Evolutionary conservation across 768 basidiomycete genomes (phyloP).

Genomic region (Tylopilus sp.): DNA sequence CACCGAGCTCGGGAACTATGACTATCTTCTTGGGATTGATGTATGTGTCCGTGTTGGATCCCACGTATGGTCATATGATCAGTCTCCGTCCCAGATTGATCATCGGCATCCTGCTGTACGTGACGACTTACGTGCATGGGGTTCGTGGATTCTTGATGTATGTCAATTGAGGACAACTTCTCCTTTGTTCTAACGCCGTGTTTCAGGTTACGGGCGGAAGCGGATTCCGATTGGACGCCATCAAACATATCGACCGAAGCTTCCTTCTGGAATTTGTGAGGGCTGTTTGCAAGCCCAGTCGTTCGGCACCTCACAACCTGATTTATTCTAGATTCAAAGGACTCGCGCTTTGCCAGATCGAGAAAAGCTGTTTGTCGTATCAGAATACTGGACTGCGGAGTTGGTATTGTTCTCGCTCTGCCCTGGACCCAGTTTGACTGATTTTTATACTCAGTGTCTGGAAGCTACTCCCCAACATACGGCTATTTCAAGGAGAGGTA

Average conservation of each 20-base stretch:
- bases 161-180: constrained; percentile 1
- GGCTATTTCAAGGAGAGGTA: constrained; percentile 64
- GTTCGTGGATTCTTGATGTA: constrained; percentile 68
- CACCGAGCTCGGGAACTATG: constrained; percentile 83
- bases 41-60: constrained; percentile 36
- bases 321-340: constrained; percentile 44
- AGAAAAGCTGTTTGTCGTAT: constrained; percentile 57
- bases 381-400: constrained; percentile 84
- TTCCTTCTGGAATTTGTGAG: constrained; percentile 72
- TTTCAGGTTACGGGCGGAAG: constrained; percentile 59
- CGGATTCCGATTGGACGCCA: constrained; percentile 87
- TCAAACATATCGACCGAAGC: constrained; percentile 79
- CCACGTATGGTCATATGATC: not conserved
- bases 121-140: constrained; percentile 74
- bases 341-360: constrained; percentile 43
- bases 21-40: constrained; percentile 74
- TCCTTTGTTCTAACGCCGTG: not conserved
- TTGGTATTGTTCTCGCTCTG: constrained; percentile 30
- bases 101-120: constrained; percentile 79
- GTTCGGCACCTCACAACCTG: not conserved
- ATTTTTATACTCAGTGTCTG: constrained; percentile 37
- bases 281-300: not conserved
- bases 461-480: constrained; percentile 54
- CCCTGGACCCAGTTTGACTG: not conserved
- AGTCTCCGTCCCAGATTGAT: constrained; percentile 56